A percentile compares a stretch with the other conserved stretches of the same genome.
Conservation (phyloP, 2,329 filamentous ascomycete genomes). For the Lachnellula arida region DNA sequence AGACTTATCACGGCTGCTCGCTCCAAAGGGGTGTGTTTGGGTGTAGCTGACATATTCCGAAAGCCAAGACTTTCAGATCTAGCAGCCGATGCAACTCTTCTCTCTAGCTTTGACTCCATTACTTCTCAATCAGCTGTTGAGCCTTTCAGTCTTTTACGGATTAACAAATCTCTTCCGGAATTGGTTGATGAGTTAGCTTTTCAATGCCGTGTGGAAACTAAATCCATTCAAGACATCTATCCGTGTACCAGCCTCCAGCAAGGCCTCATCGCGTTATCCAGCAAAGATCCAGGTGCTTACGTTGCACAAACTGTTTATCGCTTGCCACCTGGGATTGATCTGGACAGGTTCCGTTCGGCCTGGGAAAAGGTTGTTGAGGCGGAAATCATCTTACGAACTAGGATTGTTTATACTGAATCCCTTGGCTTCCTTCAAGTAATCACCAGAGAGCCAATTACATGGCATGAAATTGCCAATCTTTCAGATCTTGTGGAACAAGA, state of each 20-base stretch:
- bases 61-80: slow-evolving; percentile 40
- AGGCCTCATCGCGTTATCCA: slow-evolving; percentile 34
- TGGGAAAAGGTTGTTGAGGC: slow-evolving; percentile 24
- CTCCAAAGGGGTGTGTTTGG: slow-evolving; percentile 29
- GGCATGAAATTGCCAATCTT: neutral
- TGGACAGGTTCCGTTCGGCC: slow-evolving; percentile 21
- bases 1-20: slow-evolving; percentile 30
- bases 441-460: slow-evolving; percentile 4
- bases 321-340: slow-evolving; percentile 14
- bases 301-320: slow-evolving; percentile 27
- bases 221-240: slow-evolving; percentile 34
- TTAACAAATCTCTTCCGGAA: neutral
- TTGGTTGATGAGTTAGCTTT: neutral
- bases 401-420: slow-evolving; percentile 21
- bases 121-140: slow-evolving; percentile 8
- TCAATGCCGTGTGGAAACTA: neutral
- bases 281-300: slow-evolving; percentile 32
- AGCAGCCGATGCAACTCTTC: slow-evolving; percentile 28
- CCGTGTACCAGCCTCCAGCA: slow-evolving; percentile 36
- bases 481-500: slow-evolving; percentile 5
- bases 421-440: slow-evolving; percentile 16
- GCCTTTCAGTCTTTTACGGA: slow-evolving; percentile 19
- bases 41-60: slow-evolving; percentile 39
- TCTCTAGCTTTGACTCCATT: slow-evolving; percentile 11
- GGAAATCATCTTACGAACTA: slow-evolving; percentile 31